These are phyloP conservation scores for Cutaneotrichosporon mucoides DNA, from an alignment of 1,284 basidiomycete genomes.

Conservation along the genomic window DNA sequence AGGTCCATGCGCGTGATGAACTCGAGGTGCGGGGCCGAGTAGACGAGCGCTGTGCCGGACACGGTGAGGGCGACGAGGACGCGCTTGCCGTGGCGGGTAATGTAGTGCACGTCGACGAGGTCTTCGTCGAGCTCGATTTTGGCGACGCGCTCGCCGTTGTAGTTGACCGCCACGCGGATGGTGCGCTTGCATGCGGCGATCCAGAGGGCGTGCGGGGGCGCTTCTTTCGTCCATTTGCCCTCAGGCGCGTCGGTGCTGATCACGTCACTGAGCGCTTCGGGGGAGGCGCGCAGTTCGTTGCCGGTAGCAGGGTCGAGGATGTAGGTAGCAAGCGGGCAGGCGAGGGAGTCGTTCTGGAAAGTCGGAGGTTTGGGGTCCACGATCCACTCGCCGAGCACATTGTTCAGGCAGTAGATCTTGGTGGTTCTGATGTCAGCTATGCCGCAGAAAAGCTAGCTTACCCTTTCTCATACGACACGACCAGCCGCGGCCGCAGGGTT, in stretches of 20 bases:
- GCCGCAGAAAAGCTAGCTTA: constrained; percentile 17
- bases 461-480: constrained; percentile 63
- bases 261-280: constrained; percentile 14
- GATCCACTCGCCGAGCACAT: constrained; percentile 54
- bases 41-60: constrained; percentile 56
- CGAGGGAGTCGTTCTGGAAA: constrained; percentile 50
- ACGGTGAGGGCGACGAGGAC: constrained; percentile 64
- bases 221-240: constrained; percentile 31
- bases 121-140: constrained; percentile 56
- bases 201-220: constrained; percentile 51
- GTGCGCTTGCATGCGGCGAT: constrained; percentile 42
- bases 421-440: constrained; percentile 42
- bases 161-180: constrained; percentile 48
- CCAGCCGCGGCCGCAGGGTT: constrained; percentile 57
- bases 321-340: constrained; percentile 58
- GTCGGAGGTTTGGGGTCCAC: constrained; percentile 54
- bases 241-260: constrained; percentile 18
- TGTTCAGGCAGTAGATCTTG: constrained; percentile 58
- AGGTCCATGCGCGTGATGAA: constrained; percentile 42
- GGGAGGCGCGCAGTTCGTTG: constrained; percentile 41
- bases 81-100: constrained; percentile 57
- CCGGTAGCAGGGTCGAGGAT: constrained; percentile 63
- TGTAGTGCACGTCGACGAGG: constrained; percentile 55
- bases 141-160: constrained; percentile 48
- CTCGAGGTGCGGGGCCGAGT: constrained; percentile 61